These are phyloP conservation scores for Podaxis sp. DNA, from an alignment of 768 basidiomycete genomes.

Conservation along the genomic window DNA sequence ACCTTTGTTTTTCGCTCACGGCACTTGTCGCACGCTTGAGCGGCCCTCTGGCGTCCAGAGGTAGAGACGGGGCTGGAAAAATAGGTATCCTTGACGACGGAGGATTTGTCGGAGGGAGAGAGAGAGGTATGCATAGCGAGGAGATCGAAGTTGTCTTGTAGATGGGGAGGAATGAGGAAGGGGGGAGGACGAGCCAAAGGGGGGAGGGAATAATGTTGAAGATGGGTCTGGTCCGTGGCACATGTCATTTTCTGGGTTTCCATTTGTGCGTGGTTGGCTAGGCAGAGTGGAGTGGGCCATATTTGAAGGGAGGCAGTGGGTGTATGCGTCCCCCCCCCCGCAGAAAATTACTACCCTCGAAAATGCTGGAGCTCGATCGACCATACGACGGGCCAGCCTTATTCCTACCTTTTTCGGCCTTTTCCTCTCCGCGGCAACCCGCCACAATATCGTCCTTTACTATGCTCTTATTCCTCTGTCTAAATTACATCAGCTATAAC, in stretches of 20 bases:
- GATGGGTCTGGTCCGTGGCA: constrained; percentile 3
- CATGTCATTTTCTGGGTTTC: constrained; percentile 12
- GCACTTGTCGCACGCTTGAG: constrained; percentile 58
- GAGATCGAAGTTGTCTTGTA: not conserved
- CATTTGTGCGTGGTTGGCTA: not conserved
- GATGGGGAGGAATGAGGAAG: not conserved
- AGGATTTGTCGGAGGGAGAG: not conserved
- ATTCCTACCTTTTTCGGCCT: constrained; percentile 8
- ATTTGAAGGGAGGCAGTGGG: constrained; percentile 7
- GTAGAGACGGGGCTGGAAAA: constrained; percentile 23
- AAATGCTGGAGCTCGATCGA: constrained; percentile 12
- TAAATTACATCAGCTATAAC: constrained; percentile 13
- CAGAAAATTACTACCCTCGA: constrained; percentile 10
- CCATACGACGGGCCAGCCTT: constrained; percentile 5
- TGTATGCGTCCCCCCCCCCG: not conserved
- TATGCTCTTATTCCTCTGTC: constrained; percentile 5
- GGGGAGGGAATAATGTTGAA: constrained; percentile 9
- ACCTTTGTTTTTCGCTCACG: constrained; percentile 60
- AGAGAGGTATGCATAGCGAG: constrained; percentile 1
- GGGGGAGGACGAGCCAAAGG: not conserved
- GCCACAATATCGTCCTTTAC: constrained; percentile 8
- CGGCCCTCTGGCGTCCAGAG: constrained; percentile 49
- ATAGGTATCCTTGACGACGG: not conserved
- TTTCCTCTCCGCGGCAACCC: constrained; percentile 11
- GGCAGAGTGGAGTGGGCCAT: constrained; percentile 2